Percentiles rank a stretch among this genome's conserved stretches.
These are phyloP conservation scores for Fusarium acutatum DNA, from an alignment of 2,329 filamentous ascomycete genomes.

Conservation along the genomic window DNA sequence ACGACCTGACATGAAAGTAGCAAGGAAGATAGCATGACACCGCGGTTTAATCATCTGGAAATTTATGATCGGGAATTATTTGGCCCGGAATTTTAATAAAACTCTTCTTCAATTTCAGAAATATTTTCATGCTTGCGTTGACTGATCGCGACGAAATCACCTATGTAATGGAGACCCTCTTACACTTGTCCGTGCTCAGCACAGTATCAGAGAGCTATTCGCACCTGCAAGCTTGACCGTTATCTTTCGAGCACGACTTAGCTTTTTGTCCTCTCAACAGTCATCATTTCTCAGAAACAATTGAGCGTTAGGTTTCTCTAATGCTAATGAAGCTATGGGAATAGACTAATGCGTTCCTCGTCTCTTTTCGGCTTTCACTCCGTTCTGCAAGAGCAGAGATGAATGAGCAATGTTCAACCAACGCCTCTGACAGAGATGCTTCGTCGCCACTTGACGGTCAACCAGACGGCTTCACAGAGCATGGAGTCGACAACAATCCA, in stretches of 20 bases:
- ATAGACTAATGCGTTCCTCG: fast-evolving
- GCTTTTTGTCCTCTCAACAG: neutral
- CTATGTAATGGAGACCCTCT: neutral
- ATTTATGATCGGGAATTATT: neutral
- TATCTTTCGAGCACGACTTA: neutral
- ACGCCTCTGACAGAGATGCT: neutral
- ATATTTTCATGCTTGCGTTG: neutral
- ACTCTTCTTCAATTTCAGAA: neutral
- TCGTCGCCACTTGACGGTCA: neutral
- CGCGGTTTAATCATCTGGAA: neutral
- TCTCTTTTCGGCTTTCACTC: neutral
- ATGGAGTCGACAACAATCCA: neutral
- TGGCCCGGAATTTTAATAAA: too few species aligned
- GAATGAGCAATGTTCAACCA: neutral
- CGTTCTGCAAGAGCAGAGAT: neutral
- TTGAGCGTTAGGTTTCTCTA: fast-evolving
- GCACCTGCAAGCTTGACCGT: neutral
- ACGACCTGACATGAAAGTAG: neutral
- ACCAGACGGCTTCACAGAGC: neutral
- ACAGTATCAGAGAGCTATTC: neutral
- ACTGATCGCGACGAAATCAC: neutral
- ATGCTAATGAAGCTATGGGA: neutral
- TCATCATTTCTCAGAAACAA: neutral
- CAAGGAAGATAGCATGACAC: neutral
- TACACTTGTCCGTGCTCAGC: too few species aligned